Evolutionary conservation across 768 basidiomycete species (phyloP).

Genomic region (Galerina sulciceps): DNA sequence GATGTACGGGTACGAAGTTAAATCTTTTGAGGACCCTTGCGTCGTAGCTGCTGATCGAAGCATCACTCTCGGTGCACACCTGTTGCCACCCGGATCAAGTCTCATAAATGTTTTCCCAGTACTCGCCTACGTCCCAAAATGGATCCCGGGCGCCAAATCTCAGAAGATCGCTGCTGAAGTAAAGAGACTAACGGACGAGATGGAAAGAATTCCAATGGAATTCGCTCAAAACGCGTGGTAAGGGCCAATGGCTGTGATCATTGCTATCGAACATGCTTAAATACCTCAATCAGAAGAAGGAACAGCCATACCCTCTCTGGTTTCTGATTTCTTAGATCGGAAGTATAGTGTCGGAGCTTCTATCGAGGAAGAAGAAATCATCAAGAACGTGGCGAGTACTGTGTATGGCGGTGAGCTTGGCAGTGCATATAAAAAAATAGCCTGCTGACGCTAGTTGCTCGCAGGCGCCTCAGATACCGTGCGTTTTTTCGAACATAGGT

Average conservation of each 20-base stretch:
- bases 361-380: constrained; percentile 4
- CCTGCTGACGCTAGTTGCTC: neutral
- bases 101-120: constrained; percentile 16
- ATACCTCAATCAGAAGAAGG: constrained; percentile 6
- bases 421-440: neutral
- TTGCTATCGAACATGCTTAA: neutral
- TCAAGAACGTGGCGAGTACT: constrained; percentile 11
- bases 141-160: constrained; percentile 13
- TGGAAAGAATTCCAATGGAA: constrained; percentile 6
- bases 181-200: neutral
- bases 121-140: constrained; percentile 13
- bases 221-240: constrained; percentile 8
- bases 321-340: constrained; percentile 7
- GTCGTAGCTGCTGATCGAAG: constrained; percentile 7
- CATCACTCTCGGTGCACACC: neutral
- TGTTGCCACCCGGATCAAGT: constrained; percentile 8
- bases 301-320: constrained; percentile 7
- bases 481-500: neutral
- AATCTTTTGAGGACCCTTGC: constrained; percentile 15
- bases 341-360: neutral
- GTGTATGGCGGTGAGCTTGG: constrained; percentile 11
- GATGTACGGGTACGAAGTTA: constrained; percentile 21
- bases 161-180: constrained; percentile 5
- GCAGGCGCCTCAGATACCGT: constrained; percentile 13
- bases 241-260: neutral